Percentiles rank a stretch among this genome's conserved stretches.
Evolutionary conservation across 106 monocot species (phyloP).

Genomic region (Dioscorea dumetorum): DNA sequence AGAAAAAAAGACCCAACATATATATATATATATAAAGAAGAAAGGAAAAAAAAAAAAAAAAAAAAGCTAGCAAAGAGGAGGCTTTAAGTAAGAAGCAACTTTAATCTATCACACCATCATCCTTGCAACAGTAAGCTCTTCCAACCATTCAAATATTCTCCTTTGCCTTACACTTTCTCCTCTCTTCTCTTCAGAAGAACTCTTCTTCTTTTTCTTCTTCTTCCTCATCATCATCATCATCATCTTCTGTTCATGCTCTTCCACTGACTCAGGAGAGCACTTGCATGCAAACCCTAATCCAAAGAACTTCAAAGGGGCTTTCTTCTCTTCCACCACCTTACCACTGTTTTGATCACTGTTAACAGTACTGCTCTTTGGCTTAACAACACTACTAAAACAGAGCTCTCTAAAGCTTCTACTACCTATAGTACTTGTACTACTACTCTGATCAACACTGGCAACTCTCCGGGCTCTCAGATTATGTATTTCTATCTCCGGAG

Average conservation of each 20-base stretch:
- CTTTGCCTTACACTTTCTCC: conserved; percentile 6
- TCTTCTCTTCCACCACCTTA: conserved; percentile 3
- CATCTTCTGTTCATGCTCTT: neutral
- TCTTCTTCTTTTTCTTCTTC: conserved; percentile 1
- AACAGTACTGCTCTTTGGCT: too few species aligned
- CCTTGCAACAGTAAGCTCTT: conserved; percentile 47
- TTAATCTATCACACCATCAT: neutral
- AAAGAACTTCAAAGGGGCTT: conserved; percentile 12
- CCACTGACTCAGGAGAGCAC: conserved; percentile 30
- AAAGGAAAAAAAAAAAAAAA: conserved; percentile 10
- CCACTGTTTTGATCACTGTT: neutral
- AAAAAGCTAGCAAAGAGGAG: neutral
- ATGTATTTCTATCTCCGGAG: conserved; percentile 40
- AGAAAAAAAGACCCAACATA: neutral
- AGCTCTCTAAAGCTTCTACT: neutral
- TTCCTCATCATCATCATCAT: conserved; percentile 5
- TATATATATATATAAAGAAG: conserved; percentile 4
- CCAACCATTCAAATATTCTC: conserved; percentile 52
- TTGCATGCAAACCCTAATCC: conserved; percentile 34
- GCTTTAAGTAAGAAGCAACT: too few species aligned
- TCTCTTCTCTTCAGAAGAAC: neutral
- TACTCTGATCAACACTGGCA: neutral
- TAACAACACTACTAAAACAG: too few species aligned
- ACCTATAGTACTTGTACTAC: neutral
- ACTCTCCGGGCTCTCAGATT: conserved; percentile 2